Base-by-base conservation (phyloP, 306 rosid genomes). In the Prunus mongolica region DNA sequence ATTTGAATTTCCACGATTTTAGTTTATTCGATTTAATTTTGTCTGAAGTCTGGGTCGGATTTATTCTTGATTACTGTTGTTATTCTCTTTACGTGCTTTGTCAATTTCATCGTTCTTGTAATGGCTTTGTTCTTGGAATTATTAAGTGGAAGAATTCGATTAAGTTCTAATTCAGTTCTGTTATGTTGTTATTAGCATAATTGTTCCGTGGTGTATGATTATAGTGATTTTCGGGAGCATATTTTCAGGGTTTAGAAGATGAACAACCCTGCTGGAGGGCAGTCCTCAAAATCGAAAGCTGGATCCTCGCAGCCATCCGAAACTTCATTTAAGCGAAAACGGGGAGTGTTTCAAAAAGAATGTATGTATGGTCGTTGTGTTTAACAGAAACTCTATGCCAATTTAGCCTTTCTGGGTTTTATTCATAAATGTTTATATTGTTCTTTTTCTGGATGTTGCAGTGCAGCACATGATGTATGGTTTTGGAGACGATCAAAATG, bases 381-480 rank as follows among this genome's bases (percentile, higher is more conserved):
- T 24, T 24, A 60, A 13, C 27, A 20, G 12, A 22, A 12, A 25
- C 34, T 60, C 19, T 60, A 2, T 58, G 32, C 32, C 6, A 20
- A 0, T 28, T 24, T 58, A 70, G 51, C 51, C 16, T 72, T 28
- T 19, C 41, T 32, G 20, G 41, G 11, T 28, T 20, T 38, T 13
- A 0, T 55, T 71, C 52, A 32, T 50, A 55, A 3, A 52, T 34
- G 76, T 28, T 80, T 44, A 12, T 69, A 32, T 51, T 64, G 8
- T 72, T 56, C 19, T 41, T 76, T 12, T 56, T 79, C 3, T 46
- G 56, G 6, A 72, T 71, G 46, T 24, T 73, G 7, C 45, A 94
- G 97, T 94, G 91, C 95, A 94, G 88, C 98, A 94, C 76, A 92
- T 94, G 97, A 94, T 94, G 97, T 94, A 90, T 81, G 98, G 98